phyloP scores from a whole-genome alignment of 208 protist genomes.

The Crithidia thermophila region DNA sequence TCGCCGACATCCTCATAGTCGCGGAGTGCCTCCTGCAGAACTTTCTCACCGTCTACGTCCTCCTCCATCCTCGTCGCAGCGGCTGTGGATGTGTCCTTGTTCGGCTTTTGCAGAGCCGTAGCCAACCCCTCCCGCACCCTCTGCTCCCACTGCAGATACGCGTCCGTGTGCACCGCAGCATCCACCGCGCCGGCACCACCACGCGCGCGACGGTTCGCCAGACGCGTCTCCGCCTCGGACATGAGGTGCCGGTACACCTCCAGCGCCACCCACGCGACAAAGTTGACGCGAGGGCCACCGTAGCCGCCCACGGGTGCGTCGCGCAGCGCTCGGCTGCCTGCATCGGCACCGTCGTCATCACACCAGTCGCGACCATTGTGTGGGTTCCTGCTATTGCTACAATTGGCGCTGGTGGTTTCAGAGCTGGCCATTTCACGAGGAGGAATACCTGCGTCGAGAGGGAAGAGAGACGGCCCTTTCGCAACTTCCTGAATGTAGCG shows the following conservation, averaged over 20 bases:
- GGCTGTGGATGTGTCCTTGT: no score
- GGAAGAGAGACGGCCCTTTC: constrained; percentile 6
- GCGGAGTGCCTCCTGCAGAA: neutral
- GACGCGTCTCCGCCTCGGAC: constrained; percentile 25
- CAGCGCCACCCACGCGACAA: constrained; percentile 57
- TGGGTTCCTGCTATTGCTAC: no score
- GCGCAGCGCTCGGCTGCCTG: no score
- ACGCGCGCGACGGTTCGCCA: constrained; percentile 2
- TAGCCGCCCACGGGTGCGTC: constrained; percentile 8
- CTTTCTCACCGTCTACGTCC: neutral
- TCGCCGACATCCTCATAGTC: constrained; percentile 9
- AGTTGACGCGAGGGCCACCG: constrained; percentile 39
- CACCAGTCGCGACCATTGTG: no score
- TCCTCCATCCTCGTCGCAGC: no score
- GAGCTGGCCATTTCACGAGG: neutral
- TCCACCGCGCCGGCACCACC: neutral
- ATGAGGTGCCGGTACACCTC: constrained; percentile 44
- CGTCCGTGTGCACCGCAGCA: constrained; percentile 11
- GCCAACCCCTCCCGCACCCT: constrained; percentile 1
- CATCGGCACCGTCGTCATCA: no score
- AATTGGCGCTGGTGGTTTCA: no score
- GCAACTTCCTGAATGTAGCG: constrained; percentile 23
- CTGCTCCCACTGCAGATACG: constrained; percentile 13
- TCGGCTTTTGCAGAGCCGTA: neutral
- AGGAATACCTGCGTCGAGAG: neutral